Evolutionary conservation across 148 eudicot genomes (phyloP), one percentile per base, ranked within the genome.

Genomic region (Polygonum maritimum): DNA sequence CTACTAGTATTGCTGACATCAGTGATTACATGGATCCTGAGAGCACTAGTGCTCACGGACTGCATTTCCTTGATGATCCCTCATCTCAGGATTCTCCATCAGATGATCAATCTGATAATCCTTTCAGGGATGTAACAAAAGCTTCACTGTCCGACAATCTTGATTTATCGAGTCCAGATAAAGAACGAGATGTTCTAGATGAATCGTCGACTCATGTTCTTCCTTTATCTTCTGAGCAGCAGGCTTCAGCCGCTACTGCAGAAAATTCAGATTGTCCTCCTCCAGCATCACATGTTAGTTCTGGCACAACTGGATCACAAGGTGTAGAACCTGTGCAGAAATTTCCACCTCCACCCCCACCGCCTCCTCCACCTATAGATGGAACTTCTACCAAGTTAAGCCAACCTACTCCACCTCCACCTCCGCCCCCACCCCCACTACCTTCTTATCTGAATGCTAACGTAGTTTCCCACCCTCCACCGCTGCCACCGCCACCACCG

Each of bases 1-100:
- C 93, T 41, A 87, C 94, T 60, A 96, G 98, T 73, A 77, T 82
- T 84, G 93, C 98, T 79, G 99, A 96, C 71, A 93, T 96, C 85
- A 84, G 84, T 74, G 99, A 96, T 78, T 88, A 87, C 83, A 81
- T 88, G 85, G 99, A 91, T 67, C 84, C 91, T 74, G 99, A 89
- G 77, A 96, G 87, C 54, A 52, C 80, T 58, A 77, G 77, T 80
- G 77, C 83, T n/a, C 74, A 78, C 8, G 90, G 85, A 55, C 49
- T 78, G 57, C 82, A 80, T 82, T 88, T 81, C 82, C 80, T 80
- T 62, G 96, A 95, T 76, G 99, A 95, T 70, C 90, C 88, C 75
- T 85, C 83, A 31, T 89, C 93, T 71, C 89, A 83, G 58, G 94
- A 90, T 81, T 90, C 88, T 81, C 76, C 84, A 21, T 82, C 87